A percentile compares a stretch with the other conserved stretches of the same genome.
phyloP scores from a whole-genome alignment of 108 stramenopile species.

The Stephanodiscus minutulus region DNA sequence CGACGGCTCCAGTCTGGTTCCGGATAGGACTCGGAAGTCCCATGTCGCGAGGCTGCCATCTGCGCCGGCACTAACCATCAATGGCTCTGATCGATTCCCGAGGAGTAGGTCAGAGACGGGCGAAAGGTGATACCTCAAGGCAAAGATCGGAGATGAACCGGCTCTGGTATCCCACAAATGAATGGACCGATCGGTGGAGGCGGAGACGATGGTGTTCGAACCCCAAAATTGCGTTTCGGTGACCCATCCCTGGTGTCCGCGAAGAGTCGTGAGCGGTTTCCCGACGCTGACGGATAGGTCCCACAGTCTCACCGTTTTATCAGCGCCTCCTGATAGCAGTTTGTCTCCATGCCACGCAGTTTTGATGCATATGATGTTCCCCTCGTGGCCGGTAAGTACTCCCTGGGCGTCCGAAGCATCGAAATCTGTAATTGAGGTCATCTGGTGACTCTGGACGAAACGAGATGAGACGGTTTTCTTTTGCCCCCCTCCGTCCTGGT shows the following conservation, averaged over 20 bases:
- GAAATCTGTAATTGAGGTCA: constrained; percentile 30
- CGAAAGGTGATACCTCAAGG: constrained; percentile 71
- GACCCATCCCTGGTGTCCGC: constrained; percentile 83
- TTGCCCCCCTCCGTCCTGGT: constrained; percentile 14
- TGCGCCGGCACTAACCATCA: constrained; percentile 77
- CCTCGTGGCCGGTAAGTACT: constrained; percentile 74
- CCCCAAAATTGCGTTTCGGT: constrained; percentile 85
- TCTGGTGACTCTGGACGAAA: constrained; percentile 50
- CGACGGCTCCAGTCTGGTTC: constrained; percentile 14
- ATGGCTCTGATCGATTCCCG: constrained; percentile 75
- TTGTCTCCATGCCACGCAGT: constrained; percentile 91
- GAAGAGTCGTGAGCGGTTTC: constrained; percentile 63
- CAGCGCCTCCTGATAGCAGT: constrained; percentile 79
- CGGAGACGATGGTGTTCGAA: constrained; percentile 82
- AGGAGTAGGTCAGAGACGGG: constrained; percentile 81
- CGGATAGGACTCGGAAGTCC: constrained; percentile 80
- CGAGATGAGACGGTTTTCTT: constrained; percentile 31
- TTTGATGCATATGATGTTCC: constrained; percentile 75
- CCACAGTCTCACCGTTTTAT: constrained; percentile 81
- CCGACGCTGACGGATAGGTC: constrained; percentile 62
- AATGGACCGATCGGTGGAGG: constrained; percentile 81
- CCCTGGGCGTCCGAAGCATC: constrained; percentile 69
- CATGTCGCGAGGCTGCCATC: constrained; percentile 86
- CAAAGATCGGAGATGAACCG: constrained; percentile 71
- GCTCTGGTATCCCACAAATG: constrained; percentile 85